Conservation (phyloP, 2,329 filamentous ascomycete genomes). For the Talaromyces albobiverticillius region DNA sequence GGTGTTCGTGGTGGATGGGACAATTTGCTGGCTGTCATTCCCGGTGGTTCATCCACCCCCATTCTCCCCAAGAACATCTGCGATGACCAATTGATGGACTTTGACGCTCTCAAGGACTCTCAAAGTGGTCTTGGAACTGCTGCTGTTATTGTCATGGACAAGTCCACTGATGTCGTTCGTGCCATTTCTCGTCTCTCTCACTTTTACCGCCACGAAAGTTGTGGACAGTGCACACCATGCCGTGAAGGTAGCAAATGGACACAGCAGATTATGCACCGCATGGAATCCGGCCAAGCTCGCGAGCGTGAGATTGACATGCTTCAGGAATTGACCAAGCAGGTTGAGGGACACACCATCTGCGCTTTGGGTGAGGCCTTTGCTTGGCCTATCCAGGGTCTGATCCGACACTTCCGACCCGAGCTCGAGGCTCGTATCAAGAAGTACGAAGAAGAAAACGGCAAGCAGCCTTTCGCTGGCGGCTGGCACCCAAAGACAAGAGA, state of each 20-base stretch:
- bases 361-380: constrained; percentile 96
- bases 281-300: constrained; percentile 85
- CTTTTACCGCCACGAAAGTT: constrained; percentile 98
- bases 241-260: constrained; percentile 99
- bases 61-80: constrained; percentile 88
- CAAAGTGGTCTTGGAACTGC: constrained; percentile 97
- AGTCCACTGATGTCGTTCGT: constrained; percentile 92
- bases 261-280: constrained; percentile 96
- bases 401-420: constrained; percentile 96
- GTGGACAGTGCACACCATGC: constrained; percentile 98
- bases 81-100: constrained; percentile 98
- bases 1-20: constrained; percentile 97
- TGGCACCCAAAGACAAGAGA: constrained; percentile 73
- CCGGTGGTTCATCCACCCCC: constrained; percentile 93
- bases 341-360: constrained; percentile 98
- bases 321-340: constrained; percentile 98
- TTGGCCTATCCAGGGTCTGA: constrained; percentile 97
- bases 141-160: constrained; percentile 98
- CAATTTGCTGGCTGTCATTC: constrained; percentile 92
- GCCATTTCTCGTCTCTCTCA: constrained; percentile 89
- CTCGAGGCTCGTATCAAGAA: constrained; percentile 86
- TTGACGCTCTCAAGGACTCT: constrained; percentile 95
- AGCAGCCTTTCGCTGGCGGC: constrained; percentile 73
- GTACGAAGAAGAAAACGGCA: constrained; percentile 68
- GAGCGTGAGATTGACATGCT: constrained; percentile 98